Percentiles rank a stretch among this genome's conserved stretches.
These are phyloP conservation scores for Apophysomyces ossiformis DNA, from an alignment of 371 early-diverging fungal genomes.

Conservation along the genomic window DNA sequence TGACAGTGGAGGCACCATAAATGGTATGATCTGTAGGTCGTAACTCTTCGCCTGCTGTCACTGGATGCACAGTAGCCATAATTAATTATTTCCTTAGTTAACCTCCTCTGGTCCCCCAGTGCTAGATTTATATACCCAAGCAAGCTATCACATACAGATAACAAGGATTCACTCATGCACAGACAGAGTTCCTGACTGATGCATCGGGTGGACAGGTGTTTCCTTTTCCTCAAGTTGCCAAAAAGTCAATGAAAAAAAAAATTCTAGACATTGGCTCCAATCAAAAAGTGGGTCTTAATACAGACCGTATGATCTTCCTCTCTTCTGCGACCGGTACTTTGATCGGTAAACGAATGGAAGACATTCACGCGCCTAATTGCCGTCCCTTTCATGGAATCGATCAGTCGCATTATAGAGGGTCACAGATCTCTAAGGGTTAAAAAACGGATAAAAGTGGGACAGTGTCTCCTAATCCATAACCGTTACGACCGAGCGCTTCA, in stretches of 20 bases:
- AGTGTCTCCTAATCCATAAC: too few species aligned
- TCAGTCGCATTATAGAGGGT: too few species aligned
- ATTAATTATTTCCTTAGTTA: not conserved
- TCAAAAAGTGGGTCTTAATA: too few species aligned
- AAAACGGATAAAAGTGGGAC: not conserved
- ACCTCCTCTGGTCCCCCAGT: too few species aligned
- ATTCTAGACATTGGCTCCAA: too few species aligned
- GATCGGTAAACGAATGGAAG: not conserved
- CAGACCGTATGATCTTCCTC: not conserved
- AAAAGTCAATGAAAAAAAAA: not conserved
- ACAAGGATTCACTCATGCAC: not conserved
- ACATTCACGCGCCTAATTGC: too few species aligned
- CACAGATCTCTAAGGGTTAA: not conserved
- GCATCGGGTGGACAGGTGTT: not conserved
- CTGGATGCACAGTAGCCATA: not conserved
- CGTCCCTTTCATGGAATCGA: too few species aligned
- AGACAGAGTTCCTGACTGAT: not conserved
- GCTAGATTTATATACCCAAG: too few species aligned
- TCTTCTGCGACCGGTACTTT: not conserved
- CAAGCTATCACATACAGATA: too few species aligned
- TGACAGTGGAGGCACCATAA: slow-evolving; percentile 30
- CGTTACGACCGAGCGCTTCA: too few species aligned
- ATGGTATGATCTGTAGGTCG: slow-evolving; percentile 34
- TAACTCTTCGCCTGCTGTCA: slow-evolving; percentile 36
- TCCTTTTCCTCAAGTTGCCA: not conserved